Base-by-base conservation (phyloP, 805 yeast species). In the Candida sithepensis region DNA sequence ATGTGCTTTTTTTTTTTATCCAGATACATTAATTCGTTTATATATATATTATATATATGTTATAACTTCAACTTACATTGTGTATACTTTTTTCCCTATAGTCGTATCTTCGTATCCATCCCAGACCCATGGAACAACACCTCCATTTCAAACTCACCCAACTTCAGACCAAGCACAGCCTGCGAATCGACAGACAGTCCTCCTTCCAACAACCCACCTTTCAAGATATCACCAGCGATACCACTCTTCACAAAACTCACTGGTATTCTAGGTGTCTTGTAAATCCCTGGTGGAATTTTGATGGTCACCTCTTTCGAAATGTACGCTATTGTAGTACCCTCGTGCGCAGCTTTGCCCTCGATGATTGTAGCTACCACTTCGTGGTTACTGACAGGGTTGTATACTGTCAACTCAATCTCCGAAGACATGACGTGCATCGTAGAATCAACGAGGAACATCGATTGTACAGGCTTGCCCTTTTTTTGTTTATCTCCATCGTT, bases 401-500 rank as follows among this genome's bases (percentile, higher is more conserved):
- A 78, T 0, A 81, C 66, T 0, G 74, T 72, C 47, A 82, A 57
- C 53, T 80, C 84, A 4, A 79, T 69, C 41, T 79, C 81, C 1
- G 82, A 75, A 0, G 75, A 65, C 64, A 81, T 64, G 3, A 82
- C 52, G 59, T 82, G 85, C 64, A 82, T 74, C 0, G 77, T 77
- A 4, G 79, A 70, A 14, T 71, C 74, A 1, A 75, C 44, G 6
- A 82, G 62, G 47, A 81, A 81, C 2, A 57, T 48, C 13, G 57
- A 51, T 4, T 39, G 37, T 8, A 41, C 12, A 47, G 34, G 16
- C 77, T 75, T 12, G 56, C 37, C 18, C 44, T 40, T 4, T 50
- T 50, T 28, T 44, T 44, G 18, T 22, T 44, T 28, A 39, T 18
- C 47, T 5, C 16, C 52, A 12, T 43, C 50, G 12, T 30, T 19